These are phyloP conservation scores for Immersiporthe knoxdaviesiana DNA, from an alignment of 2,329 filamentous ascomycete species.

Conservation along the genomic window DNA sequence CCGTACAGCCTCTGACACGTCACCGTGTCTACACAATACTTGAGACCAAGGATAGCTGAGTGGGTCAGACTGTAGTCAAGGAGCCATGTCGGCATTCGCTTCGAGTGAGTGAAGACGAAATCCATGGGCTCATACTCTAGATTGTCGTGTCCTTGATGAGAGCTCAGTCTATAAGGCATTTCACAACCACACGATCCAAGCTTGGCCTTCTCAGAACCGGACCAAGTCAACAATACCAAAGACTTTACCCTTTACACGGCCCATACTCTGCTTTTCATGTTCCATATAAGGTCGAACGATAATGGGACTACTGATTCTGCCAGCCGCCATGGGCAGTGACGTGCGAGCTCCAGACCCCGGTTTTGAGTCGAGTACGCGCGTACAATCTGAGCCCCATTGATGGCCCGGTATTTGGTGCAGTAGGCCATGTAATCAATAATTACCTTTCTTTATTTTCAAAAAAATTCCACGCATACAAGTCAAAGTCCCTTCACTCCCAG, in stretches of 20 bases:
- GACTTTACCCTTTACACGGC: background rate
- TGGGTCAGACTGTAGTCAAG: too few relatives aligned
- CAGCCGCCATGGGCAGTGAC: background rate
- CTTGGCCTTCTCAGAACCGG: background rate
- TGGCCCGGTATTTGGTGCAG: background rate
- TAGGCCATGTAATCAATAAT: background rate
- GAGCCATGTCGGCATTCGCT: too few relatives aligned
- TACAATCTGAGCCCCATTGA: background rate
- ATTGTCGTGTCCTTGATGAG: background rate
- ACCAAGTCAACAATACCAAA: background rate
- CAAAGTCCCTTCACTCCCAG: background rate
- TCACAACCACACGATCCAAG: background rate
- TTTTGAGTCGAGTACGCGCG: background rate
- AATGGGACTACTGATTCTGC: background rate
- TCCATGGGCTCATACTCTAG: background rate
- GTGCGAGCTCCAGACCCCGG: background rate
- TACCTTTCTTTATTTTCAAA: background rate
- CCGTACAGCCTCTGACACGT: too few relatives aligned
- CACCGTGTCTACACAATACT: too few relatives aligned
- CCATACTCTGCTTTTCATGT: background rate
- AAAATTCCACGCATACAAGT: background rate
- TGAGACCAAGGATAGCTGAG: too few relatives aligned
- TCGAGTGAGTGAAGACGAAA: background rate
- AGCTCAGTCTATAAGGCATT: background rate
- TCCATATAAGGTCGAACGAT: background rate